phyloP scores from a whole-genome alignment of 2,329 filamentous ascomycete species.

The Epichloe gansuensis region DNA sequence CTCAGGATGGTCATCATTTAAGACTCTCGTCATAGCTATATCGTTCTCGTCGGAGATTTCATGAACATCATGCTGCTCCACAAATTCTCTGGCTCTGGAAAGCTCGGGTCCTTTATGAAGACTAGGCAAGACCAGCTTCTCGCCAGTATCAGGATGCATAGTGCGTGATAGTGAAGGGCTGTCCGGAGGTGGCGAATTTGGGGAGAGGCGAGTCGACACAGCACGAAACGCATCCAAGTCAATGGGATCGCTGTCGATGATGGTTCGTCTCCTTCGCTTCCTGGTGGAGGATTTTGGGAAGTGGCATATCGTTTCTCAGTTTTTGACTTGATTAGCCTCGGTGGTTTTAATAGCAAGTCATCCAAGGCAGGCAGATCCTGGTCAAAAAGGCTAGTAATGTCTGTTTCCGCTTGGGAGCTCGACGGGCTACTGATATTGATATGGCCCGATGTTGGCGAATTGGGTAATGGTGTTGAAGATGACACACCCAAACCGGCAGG shows the following conservation, averaged over 20 bases:
- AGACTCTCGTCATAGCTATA: background rate
- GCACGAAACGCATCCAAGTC: slow-evolving; percentile 8
- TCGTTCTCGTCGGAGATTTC: background rate
- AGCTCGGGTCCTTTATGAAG: background rate
- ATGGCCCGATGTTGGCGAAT: slow-evolving; percentile 14
- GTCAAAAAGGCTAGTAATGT: slow-evolving; percentile 24
- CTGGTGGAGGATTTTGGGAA: slow-evolving; percentile 16
- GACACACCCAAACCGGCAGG: slow-evolving; percentile 12
- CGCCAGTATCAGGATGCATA: background rate
- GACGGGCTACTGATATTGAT: slow-evolving; percentile 21
- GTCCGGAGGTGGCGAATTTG: background rate
- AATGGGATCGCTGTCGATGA: slow-evolving; percentile 21
- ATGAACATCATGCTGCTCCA: background rate
- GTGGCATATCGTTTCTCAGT: slow-evolving; percentile 13
- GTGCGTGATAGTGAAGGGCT: background rate
- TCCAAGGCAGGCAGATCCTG: slow-evolving; percentile 26
- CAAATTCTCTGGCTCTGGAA: background rate
- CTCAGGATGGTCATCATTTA: background rate
- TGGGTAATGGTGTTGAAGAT: slow-evolving; percentile 19
- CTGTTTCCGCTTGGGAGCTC: slow-evolving; percentile 23
- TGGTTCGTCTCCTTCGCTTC: slow-evolving; percentile 19
- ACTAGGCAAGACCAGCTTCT: background rate
- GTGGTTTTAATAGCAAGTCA: slow-evolving; percentile 18
- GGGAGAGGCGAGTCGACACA: background rate
- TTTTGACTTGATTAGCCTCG: slow-evolving; percentile 7